Evolutionary conservation across 139 green algal species (phyloP), one percentile per base, ranked within the genome.

Genomic region (Chlamydomonas sp.): DNA sequence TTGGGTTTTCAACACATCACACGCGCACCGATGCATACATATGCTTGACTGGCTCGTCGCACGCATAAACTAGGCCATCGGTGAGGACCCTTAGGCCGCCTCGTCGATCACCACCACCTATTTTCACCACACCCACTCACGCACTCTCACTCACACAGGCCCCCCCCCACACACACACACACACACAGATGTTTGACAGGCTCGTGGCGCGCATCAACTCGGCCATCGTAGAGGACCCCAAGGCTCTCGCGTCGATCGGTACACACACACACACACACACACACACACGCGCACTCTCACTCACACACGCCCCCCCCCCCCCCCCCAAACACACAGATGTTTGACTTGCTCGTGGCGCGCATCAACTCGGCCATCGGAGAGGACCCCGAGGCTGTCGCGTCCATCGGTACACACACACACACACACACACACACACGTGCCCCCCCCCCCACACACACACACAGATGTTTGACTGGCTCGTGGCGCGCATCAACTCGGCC

Each of bases 241-340:
- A 74, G 38, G 81, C 83, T 35, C 69, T 76, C 0, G 78, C 74
- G 10, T 78, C 87, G 5, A 87, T 97, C 22, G 91, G 90, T 62
- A 26, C 16, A 20, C 43, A 26, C 16, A 54, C 43, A 26, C 43
- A 13, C 43, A 26, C 43, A 13, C 43, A 26, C 43, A 13, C 43
- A 26, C 43, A 13, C 43, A 26, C 43, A 54, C 43, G 13, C 20
- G 43, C 20, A 58, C 13, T 35, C 13, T 63, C 54, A 35, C 22
- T 24, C 22, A 16, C 6, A 28, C 22, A 33, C 81, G 82, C 83
- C n/a, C n/a, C n/a, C n/a, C n/a, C n/a, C n/a, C n/a, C n/a, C n/a
- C n/a, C n/a, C n/a, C n/a, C n/a, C n/a, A n/a, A n/a, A n/a, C n/a
- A n/a, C n/a, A n/a, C n/a, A n/a, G 54, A 63, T 63, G 54, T 63